Percentiles rank a stretch among this genome's conserved stretches.
Conservation (phyloP, 2,329 filamentous ascomycete genomes). For the Fusarium abutilonis region DNA sequence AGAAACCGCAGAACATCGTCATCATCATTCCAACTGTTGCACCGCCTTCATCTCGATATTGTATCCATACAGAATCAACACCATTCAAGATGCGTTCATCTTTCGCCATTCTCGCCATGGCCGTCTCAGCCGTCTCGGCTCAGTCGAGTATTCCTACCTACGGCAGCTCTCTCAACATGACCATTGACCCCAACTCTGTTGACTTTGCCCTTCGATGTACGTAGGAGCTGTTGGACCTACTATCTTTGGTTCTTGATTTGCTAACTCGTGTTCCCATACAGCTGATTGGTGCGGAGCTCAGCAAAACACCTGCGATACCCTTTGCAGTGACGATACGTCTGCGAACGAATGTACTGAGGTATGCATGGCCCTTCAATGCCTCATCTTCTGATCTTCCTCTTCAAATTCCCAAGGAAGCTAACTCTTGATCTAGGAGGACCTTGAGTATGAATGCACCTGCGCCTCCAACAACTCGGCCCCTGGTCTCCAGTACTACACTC, state of each 20-base stretch:
- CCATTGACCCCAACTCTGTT: constrained; percentile 54
- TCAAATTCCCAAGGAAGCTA: constrained; percentile 6
- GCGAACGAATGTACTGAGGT: constrained; percentile 60
- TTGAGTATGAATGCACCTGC: constrained; percentile 62
- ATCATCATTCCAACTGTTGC: constrained; percentile 39
- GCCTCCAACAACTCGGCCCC: constrained; percentile 58
- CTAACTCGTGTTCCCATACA: constrained; percentile 43
- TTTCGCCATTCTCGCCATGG: constrained; percentile 56
- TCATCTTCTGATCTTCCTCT: background rate
- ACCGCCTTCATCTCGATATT: constrained; percentile 18
- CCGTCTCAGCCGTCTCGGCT: constrained; percentile 56
- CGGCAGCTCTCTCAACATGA: constrained; percentile 55
- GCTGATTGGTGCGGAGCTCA: constrained; percentile 64
- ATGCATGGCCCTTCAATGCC: constrained; percentile 38
- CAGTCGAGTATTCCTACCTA: constrained; percentile 52
- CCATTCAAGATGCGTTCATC: constrained; percentile 55
- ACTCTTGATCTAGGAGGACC: constrained; percentile 48
- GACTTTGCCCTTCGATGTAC: constrained; percentile 52
- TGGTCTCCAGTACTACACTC: constrained; percentile 62
- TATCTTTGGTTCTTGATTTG: constrained; percentile 5
- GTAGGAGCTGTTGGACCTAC: constrained; percentile 25
- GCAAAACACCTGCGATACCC: constrained; percentile 59
- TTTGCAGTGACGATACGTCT: constrained; percentile 55
- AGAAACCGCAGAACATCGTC: constrained; percentile 32
- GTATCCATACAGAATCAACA: constrained; percentile 25